Percentiles rank a stretch among this genome's conserved stretches.
phyloP scores from a whole-genome alignment of 371 early-diverging fungal genomes.

The Rhizomucor pusillus region DNA sequence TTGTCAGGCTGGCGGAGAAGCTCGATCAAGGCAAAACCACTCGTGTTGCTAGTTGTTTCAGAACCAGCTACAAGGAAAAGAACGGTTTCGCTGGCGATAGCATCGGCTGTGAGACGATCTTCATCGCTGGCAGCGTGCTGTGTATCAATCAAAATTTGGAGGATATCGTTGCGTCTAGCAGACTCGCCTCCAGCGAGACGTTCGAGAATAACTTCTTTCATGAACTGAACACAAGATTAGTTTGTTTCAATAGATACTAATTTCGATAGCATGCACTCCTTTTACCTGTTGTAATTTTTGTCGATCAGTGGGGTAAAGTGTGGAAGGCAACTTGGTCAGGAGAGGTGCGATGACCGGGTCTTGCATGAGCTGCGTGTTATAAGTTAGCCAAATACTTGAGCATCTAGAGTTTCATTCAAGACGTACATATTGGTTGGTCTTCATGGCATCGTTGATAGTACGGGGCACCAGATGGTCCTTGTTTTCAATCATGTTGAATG shows the following conservation, averaged over 20 bases:
- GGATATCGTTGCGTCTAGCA: constrained; percentile 32
- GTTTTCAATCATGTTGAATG: constrained; percentile 45
- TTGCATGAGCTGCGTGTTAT: not conserved
- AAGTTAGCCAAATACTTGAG: not conserved
- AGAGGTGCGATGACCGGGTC: constrained; percentile 4
- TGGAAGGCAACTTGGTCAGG: not conserved
- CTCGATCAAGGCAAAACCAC: constrained; percentile 30
- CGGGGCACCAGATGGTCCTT: constrained; percentile 33
- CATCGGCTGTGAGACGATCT: constrained; percentile 25
- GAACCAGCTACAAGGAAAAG: constrained; percentile 42
- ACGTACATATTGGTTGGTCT: constrained; percentile 5
- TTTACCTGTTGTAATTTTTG: not conserved
- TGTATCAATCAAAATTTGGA: constrained; percentile 33
- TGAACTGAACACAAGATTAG: constrained; percentile 17
- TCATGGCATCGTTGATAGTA: constrained; percentile 7
- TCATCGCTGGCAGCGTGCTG: constrained; percentile 19
- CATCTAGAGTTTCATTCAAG: not conserved
- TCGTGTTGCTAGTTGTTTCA: constrained; percentile 38
- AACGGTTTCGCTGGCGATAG: constrained; percentile 32
- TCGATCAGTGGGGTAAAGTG: not conserved
- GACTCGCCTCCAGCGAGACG: constrained; percentile 16
- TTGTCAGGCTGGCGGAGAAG: constrained; percentile 24
- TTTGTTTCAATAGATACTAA: not conserved
- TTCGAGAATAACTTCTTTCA: constrained; percentile 24
- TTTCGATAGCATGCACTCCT: not conserved